These are phyloP conservation scores for Neurospora tetrasperma DNA, from an alignment of 495 filamentous ascomycete genomes.

Conservation along the genomic window DNA sequence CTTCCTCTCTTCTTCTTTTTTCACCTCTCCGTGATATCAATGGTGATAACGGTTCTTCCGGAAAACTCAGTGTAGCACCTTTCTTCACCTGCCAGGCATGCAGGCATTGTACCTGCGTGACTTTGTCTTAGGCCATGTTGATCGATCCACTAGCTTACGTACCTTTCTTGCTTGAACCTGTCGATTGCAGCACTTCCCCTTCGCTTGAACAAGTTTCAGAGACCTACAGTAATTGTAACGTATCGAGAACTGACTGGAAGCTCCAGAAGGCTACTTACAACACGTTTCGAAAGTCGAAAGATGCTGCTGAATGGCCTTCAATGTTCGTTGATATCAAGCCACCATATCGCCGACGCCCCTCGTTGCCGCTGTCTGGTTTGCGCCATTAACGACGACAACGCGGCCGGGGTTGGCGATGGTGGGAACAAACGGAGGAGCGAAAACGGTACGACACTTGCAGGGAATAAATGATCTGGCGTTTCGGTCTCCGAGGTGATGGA, in stretches of 20 bases:
- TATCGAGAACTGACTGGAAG: not conserved
- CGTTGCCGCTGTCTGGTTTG: no score
- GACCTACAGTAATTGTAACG: not conserved
- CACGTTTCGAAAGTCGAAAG: no score
- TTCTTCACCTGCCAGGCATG: not conserved
- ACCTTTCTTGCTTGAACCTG: not conserved
- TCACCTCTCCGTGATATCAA: not conserved
- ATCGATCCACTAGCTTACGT: not conserved
- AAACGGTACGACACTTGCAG: not conserved
- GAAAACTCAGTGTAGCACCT: not conserved
- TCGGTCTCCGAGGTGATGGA: not conserved
- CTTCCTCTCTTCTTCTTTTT: not conserved
- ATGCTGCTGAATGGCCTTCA: no score
- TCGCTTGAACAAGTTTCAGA: not conserved
- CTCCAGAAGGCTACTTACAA: no score
- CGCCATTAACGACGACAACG: no score
- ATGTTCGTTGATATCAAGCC: no score
- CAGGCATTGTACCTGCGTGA: not conserved
- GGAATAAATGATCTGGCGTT: not conserved
- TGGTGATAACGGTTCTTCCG: not conserved
- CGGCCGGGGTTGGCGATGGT: no score
- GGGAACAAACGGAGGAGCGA: not conserved
- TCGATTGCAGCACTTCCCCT: not conserved
- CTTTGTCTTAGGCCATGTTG: not conserved
- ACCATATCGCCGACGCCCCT: no score